phyloP scores from a whole-genome alignment of 2,329 filamentous ascomycete species.

The Sarocladium brachiariae region DNA sequence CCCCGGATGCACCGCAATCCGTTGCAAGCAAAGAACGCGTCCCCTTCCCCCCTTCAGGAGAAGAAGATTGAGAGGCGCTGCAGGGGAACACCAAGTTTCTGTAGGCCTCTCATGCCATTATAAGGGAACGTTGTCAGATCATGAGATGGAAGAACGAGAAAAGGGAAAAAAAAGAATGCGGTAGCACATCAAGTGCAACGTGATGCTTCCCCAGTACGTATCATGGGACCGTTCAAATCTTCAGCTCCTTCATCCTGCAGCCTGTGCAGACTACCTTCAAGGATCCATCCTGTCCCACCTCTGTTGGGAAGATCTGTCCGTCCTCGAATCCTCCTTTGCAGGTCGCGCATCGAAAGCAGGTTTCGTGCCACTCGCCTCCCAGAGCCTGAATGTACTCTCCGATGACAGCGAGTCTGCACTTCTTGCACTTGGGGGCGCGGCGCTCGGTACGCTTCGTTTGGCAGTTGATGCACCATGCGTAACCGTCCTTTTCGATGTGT shows the following conservation, averaged over 20 bases:
- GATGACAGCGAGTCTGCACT: slow-evolving; percentile 76
- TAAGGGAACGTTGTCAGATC: background rate
- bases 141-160: slow-evolving; percentile 12
- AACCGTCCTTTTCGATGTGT: slow-evolving; percentile 90
- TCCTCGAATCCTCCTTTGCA: slow-evolving; percentile 57
- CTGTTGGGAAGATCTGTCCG: slow-evolving; percentile 57
- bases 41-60: too few relatives aligned
- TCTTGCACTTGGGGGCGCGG: slow-evolving; percentile 79
- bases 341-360: slow-evolving; percentile 76
- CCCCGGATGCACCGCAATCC: background rate
- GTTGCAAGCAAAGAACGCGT: too few relatives aligned
- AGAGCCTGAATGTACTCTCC: slow-evolving; percentile 87
- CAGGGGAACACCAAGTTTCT: too few relatives aligned
- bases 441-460: slow-evolving; percentile 89
- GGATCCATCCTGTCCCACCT: slow-evolving; percentile 36
- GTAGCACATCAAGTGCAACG: background rate
- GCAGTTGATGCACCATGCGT: slow-evolving; percentile 92
- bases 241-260: slow-evolving; percentile 55
- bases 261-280: slow-evolving; percentile 50
- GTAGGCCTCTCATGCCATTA: too few relatives aligned
- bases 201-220: background rate
- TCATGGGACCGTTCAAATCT: slow-evolving; percentile 33
- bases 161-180: slow-evolving; percentile 13
- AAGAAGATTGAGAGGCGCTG: too few relatives aligned
- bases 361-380: slow-evolving; percentile 87